phyloP scores from a whole-genome alignment of 495 filamentous ascomycete genomes.

The Podospora bellae-mahoneyi region DNA sequence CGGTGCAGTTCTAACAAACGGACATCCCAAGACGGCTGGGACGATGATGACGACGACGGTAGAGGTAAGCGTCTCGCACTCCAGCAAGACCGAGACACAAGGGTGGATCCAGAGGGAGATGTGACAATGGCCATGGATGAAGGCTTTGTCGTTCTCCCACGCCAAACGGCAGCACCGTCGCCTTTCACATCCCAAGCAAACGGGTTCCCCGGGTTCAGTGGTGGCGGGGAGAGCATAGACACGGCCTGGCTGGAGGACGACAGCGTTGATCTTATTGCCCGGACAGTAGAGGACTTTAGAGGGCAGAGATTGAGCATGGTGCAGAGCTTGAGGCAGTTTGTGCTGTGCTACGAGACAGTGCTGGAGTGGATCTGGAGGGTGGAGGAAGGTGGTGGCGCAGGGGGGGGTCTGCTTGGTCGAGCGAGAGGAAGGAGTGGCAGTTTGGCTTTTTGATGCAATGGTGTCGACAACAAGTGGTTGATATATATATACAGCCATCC shows the following conservation, averaged over 20 bases:
- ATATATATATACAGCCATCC: background rate
- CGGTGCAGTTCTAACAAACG: conserved; percentile 24
- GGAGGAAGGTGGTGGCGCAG: conserved; percentile 29
- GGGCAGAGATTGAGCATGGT: conserved; percentile 92
- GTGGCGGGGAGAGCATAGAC: conserved; percentile 28
- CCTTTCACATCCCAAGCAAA: background rate
- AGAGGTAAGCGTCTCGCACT: conserved; percentile 12
- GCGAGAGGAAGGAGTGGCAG: conserved; percentile 31
- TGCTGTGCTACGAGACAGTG: conserved; percentile 93
- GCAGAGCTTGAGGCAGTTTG: conserved; percentile 89
- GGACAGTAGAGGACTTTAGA: conserved; percentile 86
- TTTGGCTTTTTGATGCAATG: conserved; percentile 17
- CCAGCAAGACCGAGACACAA: conserved; percentile 12
- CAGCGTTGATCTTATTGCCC: conserved; percentile 71
- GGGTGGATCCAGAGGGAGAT: conserved; percentile 41
- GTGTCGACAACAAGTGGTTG: background rate
- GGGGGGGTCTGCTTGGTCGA: background rate
- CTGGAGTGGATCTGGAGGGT: conserved; percentile 72
- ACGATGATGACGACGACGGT: conserved; percentile 35
- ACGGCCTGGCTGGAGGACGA: conserved; percentile 48
- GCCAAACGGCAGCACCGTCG: background rate
- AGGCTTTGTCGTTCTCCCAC: background rate
- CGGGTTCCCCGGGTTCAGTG: background rate
- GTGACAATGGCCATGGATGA: conserved; percentile 34
- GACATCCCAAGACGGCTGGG: conserved; percentile 15